Evolutionary conservation across 2,329 filamentous ascomycete species (phyloP).

Genomic region (Aspergillus fructus): DNA sequence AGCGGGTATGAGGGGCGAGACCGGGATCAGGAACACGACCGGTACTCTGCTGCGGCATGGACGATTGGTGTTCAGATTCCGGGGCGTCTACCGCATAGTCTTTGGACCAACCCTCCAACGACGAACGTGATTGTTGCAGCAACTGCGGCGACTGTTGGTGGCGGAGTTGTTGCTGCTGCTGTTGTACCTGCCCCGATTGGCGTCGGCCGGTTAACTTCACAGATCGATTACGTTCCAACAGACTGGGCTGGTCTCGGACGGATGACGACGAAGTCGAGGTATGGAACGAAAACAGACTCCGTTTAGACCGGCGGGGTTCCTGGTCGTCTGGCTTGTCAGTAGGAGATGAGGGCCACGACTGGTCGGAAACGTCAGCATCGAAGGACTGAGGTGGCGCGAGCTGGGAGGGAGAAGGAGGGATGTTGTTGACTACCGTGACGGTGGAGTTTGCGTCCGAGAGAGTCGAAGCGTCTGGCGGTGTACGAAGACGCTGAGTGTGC

Average conservation of each 20-base stretch:
- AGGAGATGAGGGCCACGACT: constrained; percentile 23
- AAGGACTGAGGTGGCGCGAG: constrained; percentile 17
- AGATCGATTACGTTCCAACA: constrained; percentile 30
- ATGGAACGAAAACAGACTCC: constrained; percentile 23
- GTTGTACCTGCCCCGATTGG: constrained; percentile 6
- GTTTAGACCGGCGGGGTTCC: constrained; percentile 23
- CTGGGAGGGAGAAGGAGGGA: constrained; percentile 11
- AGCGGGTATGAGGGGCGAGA: constrained; percentile 13
- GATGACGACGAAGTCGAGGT: constrained; percentile 17
- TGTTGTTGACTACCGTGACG: constrained; percentile 16
- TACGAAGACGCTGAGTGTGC: constrained; percentile 11
- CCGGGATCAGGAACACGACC: constrained; percentile 14
- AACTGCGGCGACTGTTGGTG: constrained; percentile 17
- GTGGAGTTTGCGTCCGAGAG: constrained; percentile 10
- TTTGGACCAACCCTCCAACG: constrained; percentile 15
- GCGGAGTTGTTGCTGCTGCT: constrained; percentile 1
- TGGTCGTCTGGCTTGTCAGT: constrained; percentile 19
- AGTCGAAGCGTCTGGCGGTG: constrained; percentile 9
- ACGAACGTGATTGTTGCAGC: constrained; percentile 15
- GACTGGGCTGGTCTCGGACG: constrained; percentile 20
- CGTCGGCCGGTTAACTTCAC: constrained; percentile 25
- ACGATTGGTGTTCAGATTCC: constrained; percentile 8
- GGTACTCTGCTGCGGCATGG: constrained; percentile 23
- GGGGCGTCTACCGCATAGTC: constrained; percentile 20
- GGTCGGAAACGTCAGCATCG: constrained; percentile 26